These are phyloP conservation scores for Talaromyces sp. DNA, from an alignment of 2,329 filamentous ascomycete species.

Conservation along the genomic window DNA sequence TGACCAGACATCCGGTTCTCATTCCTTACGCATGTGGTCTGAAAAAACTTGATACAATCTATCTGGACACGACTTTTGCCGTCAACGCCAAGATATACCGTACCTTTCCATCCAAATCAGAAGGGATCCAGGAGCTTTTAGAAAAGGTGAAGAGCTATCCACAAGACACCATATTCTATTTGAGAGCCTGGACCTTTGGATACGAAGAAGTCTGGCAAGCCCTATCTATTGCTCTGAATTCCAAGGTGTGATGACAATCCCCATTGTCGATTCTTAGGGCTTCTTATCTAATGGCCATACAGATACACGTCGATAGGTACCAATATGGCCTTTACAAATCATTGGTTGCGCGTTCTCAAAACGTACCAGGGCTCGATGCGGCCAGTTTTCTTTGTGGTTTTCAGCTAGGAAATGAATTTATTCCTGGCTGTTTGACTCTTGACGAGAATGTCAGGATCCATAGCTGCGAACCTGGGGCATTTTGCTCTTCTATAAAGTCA, in stretches of 20 bases:
- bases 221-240: constrained; percentile 64
- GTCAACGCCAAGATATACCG: constrained; percentile 45
- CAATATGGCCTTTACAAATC: constrained; percentile 68
- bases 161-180: constrained; percentile 69
- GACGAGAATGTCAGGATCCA: constrained; percentile 64
- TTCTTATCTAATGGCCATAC: constrained; percentile 13
- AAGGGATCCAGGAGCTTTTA: constrained; percentile 71
- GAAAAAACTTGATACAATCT: constrained; percentile 71
- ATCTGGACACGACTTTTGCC: constrained; percentile 82
- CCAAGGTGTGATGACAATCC: constrained; percentile 44
- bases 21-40: constrained; percentile 66
- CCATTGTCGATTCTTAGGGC: background rate
- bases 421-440: constrained; percentile 67
- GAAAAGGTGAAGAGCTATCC: constrained; percentile 65
- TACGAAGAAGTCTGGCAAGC: constrained; percentile 92
- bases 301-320: constrained; percentile 80
- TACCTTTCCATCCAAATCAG: constrained; percentile 60
- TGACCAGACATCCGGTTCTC: constrained; percentile 66
- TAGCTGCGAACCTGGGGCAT: constrained; percentile 70
- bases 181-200: constrained; percentile 86
- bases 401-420: constrained; percentile 64
- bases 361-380: constrained; percentile 47
- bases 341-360: constrained; percentile 44
- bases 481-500: constrained; percentile 41
- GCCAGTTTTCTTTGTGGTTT: constrained; percentile 68